A percentile compares a stretch with the other conserved stretches of the same genome.
phyloP scores from a whole-genome alignment of 164 flowering plant species.

The Umbellularia californica region DNA sequence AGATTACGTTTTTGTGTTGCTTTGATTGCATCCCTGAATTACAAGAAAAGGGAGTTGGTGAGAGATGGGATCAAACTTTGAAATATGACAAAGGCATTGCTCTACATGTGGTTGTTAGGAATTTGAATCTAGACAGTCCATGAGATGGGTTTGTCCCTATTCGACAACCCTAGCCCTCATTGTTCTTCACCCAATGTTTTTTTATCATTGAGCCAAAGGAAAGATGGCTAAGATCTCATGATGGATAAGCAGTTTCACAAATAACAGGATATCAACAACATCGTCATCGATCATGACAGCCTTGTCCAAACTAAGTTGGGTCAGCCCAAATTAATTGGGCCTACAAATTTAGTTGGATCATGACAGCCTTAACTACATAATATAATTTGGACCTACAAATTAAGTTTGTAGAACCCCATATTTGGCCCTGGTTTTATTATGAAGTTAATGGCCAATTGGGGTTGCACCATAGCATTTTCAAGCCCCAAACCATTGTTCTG shows the following conservation, averaged over 20 bases:
- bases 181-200: background rate
- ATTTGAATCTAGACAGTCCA: background rate
- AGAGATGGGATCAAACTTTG: background rate
- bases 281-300: no score
- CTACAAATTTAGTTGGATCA: no score
- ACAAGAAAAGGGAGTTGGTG: background rate
- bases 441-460: no score
- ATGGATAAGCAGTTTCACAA: background rate
- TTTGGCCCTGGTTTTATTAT: no score
- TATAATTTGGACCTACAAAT: no score
- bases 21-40: background rate
- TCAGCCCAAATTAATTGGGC: no score
- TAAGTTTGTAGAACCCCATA: no score
- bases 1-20: background rate
- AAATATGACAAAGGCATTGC: background rate
- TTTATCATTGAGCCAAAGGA: background rate
- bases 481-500: no score
- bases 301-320: no score
- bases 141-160: background rate
- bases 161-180: no score
- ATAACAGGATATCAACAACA: background rate
- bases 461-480: no score
- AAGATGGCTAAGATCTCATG: background rate
- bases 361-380: no score
- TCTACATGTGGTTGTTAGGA: background rate